phyloP scores from a whole-genome alignment of 1,284 basidiomycete species.

The Inonotus obliquus region DNA sequence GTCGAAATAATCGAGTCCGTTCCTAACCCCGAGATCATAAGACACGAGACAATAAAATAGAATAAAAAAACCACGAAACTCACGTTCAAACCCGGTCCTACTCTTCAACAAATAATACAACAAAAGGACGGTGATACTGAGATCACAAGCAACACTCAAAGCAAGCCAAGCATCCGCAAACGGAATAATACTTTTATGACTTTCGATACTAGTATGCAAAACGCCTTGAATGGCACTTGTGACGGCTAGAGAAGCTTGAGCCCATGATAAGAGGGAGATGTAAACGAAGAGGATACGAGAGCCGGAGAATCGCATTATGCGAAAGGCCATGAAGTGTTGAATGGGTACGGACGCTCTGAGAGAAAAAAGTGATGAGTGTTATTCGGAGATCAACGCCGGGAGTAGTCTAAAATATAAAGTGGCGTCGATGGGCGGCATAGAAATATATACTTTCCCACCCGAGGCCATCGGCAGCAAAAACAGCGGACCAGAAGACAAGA shows the following conservation, averaged over 20 bases:
- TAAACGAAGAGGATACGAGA: neutral
- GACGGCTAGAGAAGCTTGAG: slow-evolving; percentile 4
- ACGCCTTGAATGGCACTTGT: slow-evolving; percentile 1
- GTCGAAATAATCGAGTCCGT: slow-evolving; percentile 12
- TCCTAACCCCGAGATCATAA: too few species aligned
- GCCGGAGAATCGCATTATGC: slow-evolving; percentile 10
- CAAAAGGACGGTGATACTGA: slow-evolving; percentile 5
- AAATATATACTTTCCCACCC: too few species aligned
- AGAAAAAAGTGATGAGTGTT: neutral
- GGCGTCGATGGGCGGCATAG: too few species aligned
- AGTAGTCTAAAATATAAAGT: neutral
- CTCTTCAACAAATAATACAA: slow-evolving; percentile 13
- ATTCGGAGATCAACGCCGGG: neutral
- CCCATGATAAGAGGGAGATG: slow-evolving; percentile 2
- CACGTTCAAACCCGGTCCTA: slow-evolving; percentile 11
- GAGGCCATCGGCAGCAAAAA: neutral
- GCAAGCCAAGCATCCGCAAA: slow-evolving; percentile 14
- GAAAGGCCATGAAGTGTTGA: slow-evolving; percentile 13
- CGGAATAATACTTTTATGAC: slow-evolving; percentile 10
- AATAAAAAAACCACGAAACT: neutral
- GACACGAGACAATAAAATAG: too few species aligned
- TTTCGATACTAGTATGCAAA: neutral
- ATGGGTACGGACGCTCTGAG: slow-evolving; percentile 12
- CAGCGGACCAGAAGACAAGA: neutral
- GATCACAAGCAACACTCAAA: slow-evolving; percentile 1